phyloP scores from a whole-genome alignment of 2,329 filamentous ascomycete genomes.

The Ceratocystis alfenasii region DNA sequence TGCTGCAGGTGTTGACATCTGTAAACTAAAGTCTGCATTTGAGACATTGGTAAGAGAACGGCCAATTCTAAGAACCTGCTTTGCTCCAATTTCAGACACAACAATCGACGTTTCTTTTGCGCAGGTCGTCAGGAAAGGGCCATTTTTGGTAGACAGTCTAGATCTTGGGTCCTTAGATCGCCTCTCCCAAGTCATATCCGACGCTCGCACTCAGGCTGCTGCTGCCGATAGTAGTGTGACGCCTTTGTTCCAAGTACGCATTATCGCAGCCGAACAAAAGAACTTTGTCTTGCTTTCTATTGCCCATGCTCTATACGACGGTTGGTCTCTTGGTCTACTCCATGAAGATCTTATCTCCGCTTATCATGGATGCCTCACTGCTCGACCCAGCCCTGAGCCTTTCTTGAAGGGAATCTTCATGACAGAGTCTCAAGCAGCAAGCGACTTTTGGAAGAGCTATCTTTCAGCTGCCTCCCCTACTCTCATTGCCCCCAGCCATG shows the following conservation, averaged over 20 bases:
- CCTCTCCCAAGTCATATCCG: conserved; percentile 28
- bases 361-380: conserved; percentile 37
- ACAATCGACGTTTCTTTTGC: conserved; percentile 40
- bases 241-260: conserved; percentile 39
- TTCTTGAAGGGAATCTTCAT: conserved; percentile 22
- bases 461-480: conserved; percentile 32
- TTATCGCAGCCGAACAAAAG: conserved; percentile 29
- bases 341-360: conserved; percentile 58
- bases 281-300: conserved; percentile 54
- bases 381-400: conserved; percentile 35
- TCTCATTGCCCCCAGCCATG: not conserved
- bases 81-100: conserved; percentile 53
- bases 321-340: conserved; percentile 65
- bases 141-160: not conserved
- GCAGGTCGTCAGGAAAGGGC: conserved; percentile 34
- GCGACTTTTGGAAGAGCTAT: conserved; percentile 59
- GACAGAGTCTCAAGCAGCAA: not conserved
- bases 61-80: conserved; percentile 65
- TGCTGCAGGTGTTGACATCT: conserved; percentile 40
- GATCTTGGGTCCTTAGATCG: not conserved
- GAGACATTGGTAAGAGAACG: conserved; percentile 43
- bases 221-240: conserved; percentile 29
- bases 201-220: conserved; percentile 32
- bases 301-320: conserved; percentile 80
- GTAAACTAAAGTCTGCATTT: conserved; percentile 51